Evolutionary conservation across 768 basidiomycete species (phyloP).

Genomic region (Macrolepiota fuliginosa): DNA sequence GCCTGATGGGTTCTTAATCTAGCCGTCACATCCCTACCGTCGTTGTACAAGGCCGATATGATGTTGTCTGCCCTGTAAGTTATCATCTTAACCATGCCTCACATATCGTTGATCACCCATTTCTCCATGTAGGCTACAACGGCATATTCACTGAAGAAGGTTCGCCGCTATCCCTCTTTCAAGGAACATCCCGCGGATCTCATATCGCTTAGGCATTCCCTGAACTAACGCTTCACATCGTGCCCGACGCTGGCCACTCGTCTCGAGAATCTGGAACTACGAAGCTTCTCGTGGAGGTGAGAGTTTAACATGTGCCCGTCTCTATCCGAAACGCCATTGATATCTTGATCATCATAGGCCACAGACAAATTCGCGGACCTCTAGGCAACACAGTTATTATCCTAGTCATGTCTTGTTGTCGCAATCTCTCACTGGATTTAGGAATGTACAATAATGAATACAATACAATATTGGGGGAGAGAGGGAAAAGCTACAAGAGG

Average conservation of each 20-base stretch:
- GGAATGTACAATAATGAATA: background rate
- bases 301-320: conserved; percentile 10
- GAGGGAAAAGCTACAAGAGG: background rate
- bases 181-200: background rate
- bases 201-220: conserved; percentile 56
- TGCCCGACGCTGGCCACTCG: conserved; percentile 88
- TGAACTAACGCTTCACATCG: conserved; percentile 69
- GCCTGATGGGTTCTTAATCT: background rate
- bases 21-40: conserved; percentile 87
- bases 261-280: conserved; percentile 70
- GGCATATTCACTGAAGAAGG: conserved; percentile 78
- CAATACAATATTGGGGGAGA: background rate
- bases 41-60: conserved; percentile 86
- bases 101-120: background rate
- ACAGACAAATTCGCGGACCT: conserved; percentile 43
- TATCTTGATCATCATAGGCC: conserved; percentile 26
- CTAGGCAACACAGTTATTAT: too few species aligned
- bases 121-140: conserved; percentile 59
- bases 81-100: background rate
- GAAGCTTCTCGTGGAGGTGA: conserved; percentile 68
- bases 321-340: background rate
- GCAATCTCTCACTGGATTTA: background rate
- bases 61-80: conserved; percentile 81
- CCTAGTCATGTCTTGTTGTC: background rate
- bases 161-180: conserved; percentile 8